Base-by-base conservation (phyloP, 2,329 filamentous ascomycete genomes). In the Colletotrichum sp. region DNA sequence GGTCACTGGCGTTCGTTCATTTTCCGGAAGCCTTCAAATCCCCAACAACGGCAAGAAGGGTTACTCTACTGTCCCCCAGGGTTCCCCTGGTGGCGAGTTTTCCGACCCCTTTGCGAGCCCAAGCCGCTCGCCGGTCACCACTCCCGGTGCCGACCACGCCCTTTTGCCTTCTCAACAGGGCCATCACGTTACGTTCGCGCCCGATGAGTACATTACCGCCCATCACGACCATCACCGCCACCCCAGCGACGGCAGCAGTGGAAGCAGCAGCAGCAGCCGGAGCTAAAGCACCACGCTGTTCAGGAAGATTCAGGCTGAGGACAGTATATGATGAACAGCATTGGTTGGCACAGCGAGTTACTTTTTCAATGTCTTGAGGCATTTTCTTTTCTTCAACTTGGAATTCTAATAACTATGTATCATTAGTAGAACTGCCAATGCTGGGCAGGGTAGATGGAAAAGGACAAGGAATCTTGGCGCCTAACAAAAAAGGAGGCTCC, bases 51-150 rank as follows among this genome's bases (percentile, higher is more conserved):
- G 18, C 5, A 76, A 76, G 49, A 73, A 74, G 34, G 65, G 49
- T 18, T 74, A 74, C 16, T 44, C 70, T 15, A 52, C 44, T 28
- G 44, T 69, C n/a, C 34, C 74, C 15, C 74, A 74, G 16, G 28
- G 10, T 36, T 76, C 74, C 6, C 59, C 70, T 21, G 69, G 63
- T 21, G 52, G 26, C 30, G 28, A 63, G 16, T 32, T 76, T 70
- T 21, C 34, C 44, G 74, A 76, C 26, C 74, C 74, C 13, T 76
- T 76, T 9, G 74, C 74, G 21, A 73, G 65, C 21, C 72, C 72
- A 9, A 55, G 52, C 7, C 71, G 71, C 28, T 73, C 71, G 8
- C 59, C 70, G 13, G 59, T 64, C 16, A 67, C 49, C 13, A 30
- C 44, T 16, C 49, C 71, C 2, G 32, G 70, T 15, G 49, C 44